Conservation (phyloP, 257 asterid genomes). For the Penstemon newberryi region DNA sequence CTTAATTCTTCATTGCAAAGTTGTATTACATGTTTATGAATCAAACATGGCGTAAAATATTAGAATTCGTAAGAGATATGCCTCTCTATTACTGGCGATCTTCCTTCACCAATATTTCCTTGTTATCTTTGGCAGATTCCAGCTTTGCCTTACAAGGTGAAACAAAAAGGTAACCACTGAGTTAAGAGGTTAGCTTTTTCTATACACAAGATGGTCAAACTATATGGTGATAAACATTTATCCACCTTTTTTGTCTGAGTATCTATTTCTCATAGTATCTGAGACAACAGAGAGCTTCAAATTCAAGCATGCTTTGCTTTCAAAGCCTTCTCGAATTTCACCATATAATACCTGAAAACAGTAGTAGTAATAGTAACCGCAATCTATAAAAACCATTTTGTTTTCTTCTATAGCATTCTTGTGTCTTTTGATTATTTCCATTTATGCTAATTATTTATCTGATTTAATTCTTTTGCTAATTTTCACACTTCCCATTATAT, state of each 20-base stretch:
- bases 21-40: not conserved
- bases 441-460: conserved; percentile 2
- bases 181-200: conserved; percentile 14
- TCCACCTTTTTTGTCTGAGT: conserved; percentile 24
- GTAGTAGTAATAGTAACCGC: not conserved
- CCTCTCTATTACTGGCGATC: not conserved
- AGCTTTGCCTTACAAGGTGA: conserved; percentile 28
- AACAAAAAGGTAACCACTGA: conserved; percentile 19
- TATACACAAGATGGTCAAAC: conserved; percentile 25
- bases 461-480: not conserved
- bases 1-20: not conserved
- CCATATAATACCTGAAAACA: not conserved
- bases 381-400: not conserved
- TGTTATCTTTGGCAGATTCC: conserved; percentile 10
- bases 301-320: not conserved
- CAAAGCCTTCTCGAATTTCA: conserved; percentile 9
- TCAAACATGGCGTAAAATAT: not conserved
- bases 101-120: not conserved
- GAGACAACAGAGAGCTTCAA: conserved; percentile 5
- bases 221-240: not conserved
- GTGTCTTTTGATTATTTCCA: not conserved
- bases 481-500: conserved; percentile 13
- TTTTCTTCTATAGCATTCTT: not conserved
- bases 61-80: not conserved
- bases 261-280: conserved; percentile 13